These are phyloP conservation scores for Purpureocillium takamizusanense DNA, from an alignment of 2,329 filamentous ascomycete species.

Conservation along the genomic window DNA sequence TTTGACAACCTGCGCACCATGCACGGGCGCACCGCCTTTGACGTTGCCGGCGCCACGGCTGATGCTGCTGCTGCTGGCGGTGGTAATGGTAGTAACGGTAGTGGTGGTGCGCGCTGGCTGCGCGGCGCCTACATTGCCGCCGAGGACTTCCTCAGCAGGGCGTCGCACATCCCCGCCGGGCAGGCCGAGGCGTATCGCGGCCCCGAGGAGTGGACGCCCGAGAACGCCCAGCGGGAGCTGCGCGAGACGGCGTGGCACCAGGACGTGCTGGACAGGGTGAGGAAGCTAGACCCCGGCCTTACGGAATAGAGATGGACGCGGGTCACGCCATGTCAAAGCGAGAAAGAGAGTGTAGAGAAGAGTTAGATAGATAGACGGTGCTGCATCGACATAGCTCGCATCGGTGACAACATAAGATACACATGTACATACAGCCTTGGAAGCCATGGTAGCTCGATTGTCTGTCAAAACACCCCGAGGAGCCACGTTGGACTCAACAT, in stretches of 20 bases:
- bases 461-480: too few relatives aligned
- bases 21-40: conserved; percentile 74
- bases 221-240: conserved; percentile 15
- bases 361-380: too few relatives aligned
- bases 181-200: conserved; percentile 15
- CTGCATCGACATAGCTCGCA: too few relatives aligned
- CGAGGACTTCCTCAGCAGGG: conserved; percentile 32
- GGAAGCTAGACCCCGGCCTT: conserved; percentile 9
- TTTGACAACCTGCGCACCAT: conserved; percentile 84
- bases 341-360: too few relatives aligned
- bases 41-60: conserved; percentile 40
- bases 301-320: background rate
- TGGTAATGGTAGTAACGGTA: too few relatives aligned
- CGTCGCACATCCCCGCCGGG: conserved; percentile 17
- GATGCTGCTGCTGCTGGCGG: too few relatives aligned
- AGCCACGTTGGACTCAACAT: too few relatives aligned
- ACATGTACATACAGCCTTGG: too few relatives aligned
- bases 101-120: conserved; percentile 69
- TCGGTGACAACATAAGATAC: too few relatives aligned
- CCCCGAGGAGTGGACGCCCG: conserved; percentile 13
- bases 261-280: conserved; percentile 15
- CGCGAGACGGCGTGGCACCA: conserved; percentile 16
- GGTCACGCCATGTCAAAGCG: too few relatives aligned
- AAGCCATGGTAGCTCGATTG: too few relatives aligned
- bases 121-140: conserved; percentile 73